Percentiles rank a stretch among this genome's conserved stretches.
phyloP scores from a whole-genome alignment of 495 filamentous ascomycete species.

The Aspergillus campestris region DNA sequence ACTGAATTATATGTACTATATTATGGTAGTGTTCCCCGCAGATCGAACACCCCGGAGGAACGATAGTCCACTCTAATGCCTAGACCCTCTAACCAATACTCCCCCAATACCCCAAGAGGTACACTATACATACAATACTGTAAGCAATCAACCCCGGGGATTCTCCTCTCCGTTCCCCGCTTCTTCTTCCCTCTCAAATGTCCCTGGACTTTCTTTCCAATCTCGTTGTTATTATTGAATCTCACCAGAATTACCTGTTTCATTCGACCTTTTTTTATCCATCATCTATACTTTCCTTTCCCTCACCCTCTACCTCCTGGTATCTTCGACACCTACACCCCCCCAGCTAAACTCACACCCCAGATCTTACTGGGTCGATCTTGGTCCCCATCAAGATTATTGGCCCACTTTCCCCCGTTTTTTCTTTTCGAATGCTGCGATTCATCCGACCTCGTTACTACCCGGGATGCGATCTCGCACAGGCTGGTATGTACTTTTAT shows the following conservation, averaged over 20 bases:
- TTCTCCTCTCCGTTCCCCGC: not conserved
- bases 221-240: not conserved
- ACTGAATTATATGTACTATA: too few relatives aligned
- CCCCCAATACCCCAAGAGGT: too few relatives aligned
- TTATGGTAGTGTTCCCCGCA: too few relatives aligned
- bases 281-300: not conserved
- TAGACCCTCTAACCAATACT: too few relatives aligned
- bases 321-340: too few relatives aligned
- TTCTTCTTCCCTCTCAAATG: not conserved
- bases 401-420: conserved; percentile 2
- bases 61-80: too few relatives aligned
- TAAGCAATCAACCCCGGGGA: too few relatives aligned
- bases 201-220: not conserved
- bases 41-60: too few relatives aligned
- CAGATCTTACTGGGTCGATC: too few relatives aligned
- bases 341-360: too few relatives aligned
- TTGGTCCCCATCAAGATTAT: conserved; percentile 1
- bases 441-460: conserved; percentile 19
- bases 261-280: too few relatives aligned
- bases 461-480: conserved; percentile 45
- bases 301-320: not conserved
- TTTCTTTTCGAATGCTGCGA: conserved; percentile 21
- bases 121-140: too few relatives aligned
- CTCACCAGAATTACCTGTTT: not conserved
- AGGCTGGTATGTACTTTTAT: conserved; percentile 32